A percentile compares a stretch with the other conserved stretches of the same genome.
These are phyloP conservation scores for Daucus carota DNA, from an alignment of 129 eudicot genomes.

Conservation along the genomic window DNA sequence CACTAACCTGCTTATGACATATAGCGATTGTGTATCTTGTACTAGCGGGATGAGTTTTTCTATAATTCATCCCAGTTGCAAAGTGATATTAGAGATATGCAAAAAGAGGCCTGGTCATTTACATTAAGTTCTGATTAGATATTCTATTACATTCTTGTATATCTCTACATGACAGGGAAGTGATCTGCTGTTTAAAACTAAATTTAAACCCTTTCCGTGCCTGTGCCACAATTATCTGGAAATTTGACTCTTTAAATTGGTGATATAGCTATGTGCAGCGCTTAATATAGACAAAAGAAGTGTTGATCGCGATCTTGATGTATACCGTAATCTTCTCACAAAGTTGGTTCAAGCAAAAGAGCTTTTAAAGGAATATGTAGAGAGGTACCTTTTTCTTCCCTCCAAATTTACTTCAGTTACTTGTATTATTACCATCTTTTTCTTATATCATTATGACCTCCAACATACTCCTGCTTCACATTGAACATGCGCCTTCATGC, in stretches of 20 bases:
- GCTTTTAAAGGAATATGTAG: constrained; percentile 77
- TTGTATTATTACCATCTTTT: not conserved
- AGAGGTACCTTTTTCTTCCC: constrained; percentile 36
- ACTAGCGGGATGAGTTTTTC: no score
- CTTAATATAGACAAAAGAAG: constrained; percentile 65
- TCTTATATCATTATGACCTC: not conserved
- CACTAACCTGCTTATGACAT: no score
- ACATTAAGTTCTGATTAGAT: no score
- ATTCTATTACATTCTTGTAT: no score
- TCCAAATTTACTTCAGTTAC: not conserved
- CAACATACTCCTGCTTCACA: not conserved
- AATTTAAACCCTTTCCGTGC: not conserved
- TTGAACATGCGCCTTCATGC: not conserved
- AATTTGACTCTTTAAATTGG: not conserved
- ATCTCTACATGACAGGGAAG: no score
- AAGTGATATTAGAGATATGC: no score
- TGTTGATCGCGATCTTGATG: constrained; percentile 95
- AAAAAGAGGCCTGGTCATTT: no score
- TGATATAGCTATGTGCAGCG: constrained; percentile 72
- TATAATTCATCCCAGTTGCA: no score
- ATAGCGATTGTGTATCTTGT: no score
- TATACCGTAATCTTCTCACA: constrained; percentile 85
- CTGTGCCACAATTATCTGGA: not conserved
- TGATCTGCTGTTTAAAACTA: not conserved
- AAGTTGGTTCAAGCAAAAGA: constrained; percentile 96